Percentiles rank a stretch among this genome's conserved stretches.
phyloP scores from a whole-genome alignment of 106 monocot genomes.

The Alisma plantagoaquatica region DNA sequence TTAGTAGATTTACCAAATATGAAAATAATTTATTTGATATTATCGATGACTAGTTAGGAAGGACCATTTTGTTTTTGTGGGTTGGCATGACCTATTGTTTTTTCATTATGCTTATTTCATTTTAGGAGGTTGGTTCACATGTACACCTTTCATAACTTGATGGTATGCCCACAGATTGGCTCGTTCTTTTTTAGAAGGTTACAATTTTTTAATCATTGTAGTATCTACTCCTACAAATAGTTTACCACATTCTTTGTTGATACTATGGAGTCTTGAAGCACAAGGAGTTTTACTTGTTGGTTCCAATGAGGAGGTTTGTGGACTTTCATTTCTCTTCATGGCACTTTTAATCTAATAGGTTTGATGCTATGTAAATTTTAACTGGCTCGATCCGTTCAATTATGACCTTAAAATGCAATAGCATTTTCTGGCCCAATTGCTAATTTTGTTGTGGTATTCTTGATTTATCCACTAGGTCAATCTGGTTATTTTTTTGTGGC shows the following conservation, averaged over 20 bases:
- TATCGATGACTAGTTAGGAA: constrained; percentile 11
- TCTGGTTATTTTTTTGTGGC: constrained; percentile 1
- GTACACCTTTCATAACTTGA: constrained; percentile 12
- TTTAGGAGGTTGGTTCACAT: constrained; percentile 8
- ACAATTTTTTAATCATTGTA: constrained; percentile 3
- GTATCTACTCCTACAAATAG: constrained; percentile 19
- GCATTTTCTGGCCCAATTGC: constrained; percentile 9
- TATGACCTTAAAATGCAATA: constrained; percentile 11
- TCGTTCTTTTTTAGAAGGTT: constrained; percentile 15
- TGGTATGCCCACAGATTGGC: constrained; percentile 14
- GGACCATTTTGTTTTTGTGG: constrained; percentile 3
- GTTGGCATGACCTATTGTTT: constrained; percentile 10
- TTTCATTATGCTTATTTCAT: constrained; percentile 9
- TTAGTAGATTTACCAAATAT: constrained; percentile 13
- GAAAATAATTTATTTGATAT: constrained; percentile 6
- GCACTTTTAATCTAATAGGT: constrained; percentile 5
- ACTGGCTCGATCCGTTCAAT: constrained; percentile 9
- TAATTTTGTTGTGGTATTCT: constrained; percentile 8
- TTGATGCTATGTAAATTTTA: constrained; percentile 9
- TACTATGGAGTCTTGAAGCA: constrained; percentile 28
- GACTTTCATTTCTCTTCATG: constrained; percentile 12
- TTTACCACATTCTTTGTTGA: constrained; percentile 33
- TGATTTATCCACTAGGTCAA: constrained; percentile 10
- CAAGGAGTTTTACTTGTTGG: constrained; percentile 21
- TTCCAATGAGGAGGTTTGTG: constrained; percentile 21